Base-by-base conservation (phyloP, 306 rosid species). In the Abrus precatorius region DNA sequence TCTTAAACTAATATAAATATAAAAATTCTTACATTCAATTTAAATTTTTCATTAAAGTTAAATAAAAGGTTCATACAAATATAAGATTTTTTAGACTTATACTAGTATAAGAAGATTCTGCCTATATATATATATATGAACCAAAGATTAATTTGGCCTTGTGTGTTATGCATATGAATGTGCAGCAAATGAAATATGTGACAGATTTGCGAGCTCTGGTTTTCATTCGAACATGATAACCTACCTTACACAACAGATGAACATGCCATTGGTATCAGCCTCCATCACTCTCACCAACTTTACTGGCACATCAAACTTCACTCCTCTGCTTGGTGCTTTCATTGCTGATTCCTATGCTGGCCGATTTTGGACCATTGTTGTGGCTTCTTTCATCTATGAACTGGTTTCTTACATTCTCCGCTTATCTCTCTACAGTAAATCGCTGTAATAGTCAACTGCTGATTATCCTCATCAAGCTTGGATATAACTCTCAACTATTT, bases 121-220 rank as follows among this genome's bases (percentile, higher is more conserved):
- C n/a, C n/a, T 20, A 20, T 20, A 20, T 20, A 20, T 20, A 20
- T 20, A 20, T 20, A 20, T 14, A 34, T 64, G 60, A 11, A 53
- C 27, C 20, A 20, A 48, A 56, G 14, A 36, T 11, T 71, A 70
- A 72, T 44, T 53, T 72, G 68, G 38, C 0, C 33, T 28, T 66
- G 44, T 30, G 14, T 33, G 33, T 41, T 53, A 41, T 29, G 34
- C 13, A 44, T 9, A 1, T 53, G 1, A 44, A 29, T 47, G 57
- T 45, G 82, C 88, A 94, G 98, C 86, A 70, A 94, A 88, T 84
- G 98, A 94, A 82, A 45, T 92, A n/a, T 92, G 98, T 44, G 98
- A 94, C 33, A 90, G 87, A 88, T 90, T 94, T 79, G 96, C 97
- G 0, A 50, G 69, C 9, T 13, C 84, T 13, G 98, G 97, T 0